Conservation (phyloP, 2,329 filamentous ascomycete species). For the Periconia sp. region DNA sequence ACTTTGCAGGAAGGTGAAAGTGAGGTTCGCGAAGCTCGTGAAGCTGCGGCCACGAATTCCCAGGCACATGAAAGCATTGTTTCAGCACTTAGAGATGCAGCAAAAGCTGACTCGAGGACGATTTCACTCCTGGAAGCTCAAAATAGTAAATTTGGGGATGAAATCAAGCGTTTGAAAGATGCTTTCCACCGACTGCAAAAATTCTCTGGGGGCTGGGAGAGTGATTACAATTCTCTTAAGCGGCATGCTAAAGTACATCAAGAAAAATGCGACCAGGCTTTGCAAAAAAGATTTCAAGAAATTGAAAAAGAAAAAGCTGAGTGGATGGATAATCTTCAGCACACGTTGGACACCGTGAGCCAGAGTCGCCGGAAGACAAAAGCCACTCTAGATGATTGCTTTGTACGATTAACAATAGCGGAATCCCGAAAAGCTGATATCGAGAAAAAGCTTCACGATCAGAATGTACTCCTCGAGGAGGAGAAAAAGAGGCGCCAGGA, state of each 20-base stretch:
- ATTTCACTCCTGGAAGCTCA: slow-evolving; percentile 14
- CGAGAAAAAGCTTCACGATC: slow-evolving; percentile 11
- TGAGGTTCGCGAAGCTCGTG: not conserved
- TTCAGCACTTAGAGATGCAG: slow-evolving; percentile 6
- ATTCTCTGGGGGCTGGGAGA: slow-evolving; percentile 28
- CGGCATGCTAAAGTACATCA: slow-evolving; percentile 10
- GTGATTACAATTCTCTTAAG: slow-evolving; percentile 28
- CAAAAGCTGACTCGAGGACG: slow-evolving; percentile 7
- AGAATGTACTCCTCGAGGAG: slow-evolving; percentile 19
- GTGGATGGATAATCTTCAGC: slow-evolving; percentile 15
- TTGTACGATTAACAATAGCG: slow-evolving; percentile 10
- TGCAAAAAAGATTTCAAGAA: slow-evolving; percentile 21
- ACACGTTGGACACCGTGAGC: slow-evolving; percentile 9
- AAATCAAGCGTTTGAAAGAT: slow-evolving; percentile 13
- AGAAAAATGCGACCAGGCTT: slow-evolving; percentile 11
- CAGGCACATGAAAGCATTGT: slow-evolving; percentile 13
- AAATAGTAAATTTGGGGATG: slow-evolving; percentile 2
- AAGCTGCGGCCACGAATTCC: not conserved
- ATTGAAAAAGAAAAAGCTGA: slow-evolving; percentile 21
- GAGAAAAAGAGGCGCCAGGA: slow-evolving; percentile 9
- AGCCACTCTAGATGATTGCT: slow-evolving; percentile 17
- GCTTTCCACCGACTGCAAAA: slow-evolving; percentile 19
- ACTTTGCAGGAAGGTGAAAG: slow-evolving; percentile 1
- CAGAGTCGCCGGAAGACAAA: slow-evolving; percentile 17
- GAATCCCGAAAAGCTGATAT: slow-evolving; percentile 16